Conservation (phyloP, 345 rosid species). For the Jatropha curcas region DNA sequence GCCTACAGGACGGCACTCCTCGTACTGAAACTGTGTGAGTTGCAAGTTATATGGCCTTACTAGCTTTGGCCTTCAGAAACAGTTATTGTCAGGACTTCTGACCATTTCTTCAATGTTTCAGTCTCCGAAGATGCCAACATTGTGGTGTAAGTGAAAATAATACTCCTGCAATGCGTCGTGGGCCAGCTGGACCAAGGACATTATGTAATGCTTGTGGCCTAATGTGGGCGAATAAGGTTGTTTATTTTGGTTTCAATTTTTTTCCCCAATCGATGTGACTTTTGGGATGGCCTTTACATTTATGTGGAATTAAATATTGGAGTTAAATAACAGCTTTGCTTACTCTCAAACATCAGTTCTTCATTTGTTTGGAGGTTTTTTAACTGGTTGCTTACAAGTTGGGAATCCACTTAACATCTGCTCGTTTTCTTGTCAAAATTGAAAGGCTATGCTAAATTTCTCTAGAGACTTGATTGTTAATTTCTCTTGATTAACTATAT, state of each 20-base stretch:
- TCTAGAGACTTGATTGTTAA: background rate
- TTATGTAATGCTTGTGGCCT: slow-evolving; percentile 81
- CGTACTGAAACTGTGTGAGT: slow-evolving; percentile 63
- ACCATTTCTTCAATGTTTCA: slow-evolving; percentile 26
- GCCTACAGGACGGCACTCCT: slow-evolving; percentile 46
- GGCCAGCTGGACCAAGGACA: slow-evolving; percentile 84
- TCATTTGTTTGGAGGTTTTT: background rate
- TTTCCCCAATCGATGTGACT: background rate
- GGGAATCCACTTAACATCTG: background rate
- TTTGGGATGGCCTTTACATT: background rate
- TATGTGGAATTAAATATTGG: background rate
- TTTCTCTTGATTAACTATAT: background rate
- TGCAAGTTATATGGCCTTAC: slow-evolving; percentile 18
- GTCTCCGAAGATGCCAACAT: slow-evolving; percentile 60
- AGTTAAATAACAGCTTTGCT: background rate
- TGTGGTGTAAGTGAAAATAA: slow-evolving; percentile 69
- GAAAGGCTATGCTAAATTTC: background rate
- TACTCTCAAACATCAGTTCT: background rate
- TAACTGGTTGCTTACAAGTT: slow-evolving; percentile 1
- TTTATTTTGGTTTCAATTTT: slow-evolving; percentile 10
- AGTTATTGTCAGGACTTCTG: background rate
- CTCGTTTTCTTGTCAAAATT: background rate
- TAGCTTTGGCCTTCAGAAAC: slow-evolving; percentile 13
- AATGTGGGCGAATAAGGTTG: slow-evolving; percentile 91
- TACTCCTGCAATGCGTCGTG: slow-evolving; percentile 86